Conservation (phyloP, 1,284 basidiomycete species). For the Ustilago cynodontis region DNA sequence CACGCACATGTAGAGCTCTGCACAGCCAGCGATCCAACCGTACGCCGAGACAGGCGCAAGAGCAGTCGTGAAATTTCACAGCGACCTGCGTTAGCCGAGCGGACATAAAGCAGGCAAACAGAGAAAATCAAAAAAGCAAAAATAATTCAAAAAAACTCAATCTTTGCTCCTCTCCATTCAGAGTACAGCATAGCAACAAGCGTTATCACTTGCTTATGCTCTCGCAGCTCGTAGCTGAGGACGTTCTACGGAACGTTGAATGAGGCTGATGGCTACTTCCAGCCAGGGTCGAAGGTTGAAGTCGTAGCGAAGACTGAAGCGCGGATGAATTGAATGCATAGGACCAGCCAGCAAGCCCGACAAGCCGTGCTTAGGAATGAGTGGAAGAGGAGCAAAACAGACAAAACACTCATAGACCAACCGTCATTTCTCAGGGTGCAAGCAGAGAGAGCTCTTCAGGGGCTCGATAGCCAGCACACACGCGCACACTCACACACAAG, state of each 20-base stretch:
- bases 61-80: background rate
- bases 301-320: background rate
- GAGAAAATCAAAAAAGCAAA: background rate
- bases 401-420: background rate
- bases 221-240: no score
- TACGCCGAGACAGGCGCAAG: conserved; percentile 16
- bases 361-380: conserved; percentile 4
- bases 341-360: background rate
- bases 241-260: background rate
- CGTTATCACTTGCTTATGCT: no score
- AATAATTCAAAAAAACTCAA: background rate
- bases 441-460: background rate
- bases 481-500: no score
- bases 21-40: conserved; percentile 12
- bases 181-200: no score
- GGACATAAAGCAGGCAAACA: background rate
- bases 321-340: background rate
- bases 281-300: background rate
- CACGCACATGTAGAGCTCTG: conserved; percentile 1
- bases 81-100: conserved; percentile 5
- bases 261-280: no score
- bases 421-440: background rate
- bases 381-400: no score
- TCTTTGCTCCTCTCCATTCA: background rate
- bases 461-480: background rate